Evolutionary conservation across 202 grass and related monocot species (phyloP), one percentile per base, ranked within the genome.

Genomic region (Dendrocalamus latiflorus): DNA sequence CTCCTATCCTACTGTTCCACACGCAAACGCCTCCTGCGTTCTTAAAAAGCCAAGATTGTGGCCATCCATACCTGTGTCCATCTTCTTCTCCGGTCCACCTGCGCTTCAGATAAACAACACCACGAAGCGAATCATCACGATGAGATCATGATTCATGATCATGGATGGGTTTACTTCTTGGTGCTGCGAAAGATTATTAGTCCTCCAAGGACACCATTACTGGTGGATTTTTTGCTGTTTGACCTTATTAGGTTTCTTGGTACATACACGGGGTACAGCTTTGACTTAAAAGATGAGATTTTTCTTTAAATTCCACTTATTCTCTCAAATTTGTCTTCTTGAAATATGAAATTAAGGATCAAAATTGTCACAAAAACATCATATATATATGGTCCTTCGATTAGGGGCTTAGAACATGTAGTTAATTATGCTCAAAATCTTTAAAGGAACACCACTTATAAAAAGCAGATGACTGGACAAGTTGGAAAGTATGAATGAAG

Each of bases 21-120:
- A 25, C 16, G 7, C 42, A 79, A 34, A 6, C 60, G 18, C 15
- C 50, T 41, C 49, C 48, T 38, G 15, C 6, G 12, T 49, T 44
- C 44, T 76, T 20, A 9, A 42, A 25, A 30, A 3, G 44, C 41
- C 16, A 14, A 43, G 37, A 38, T 58, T 1, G 8, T 0, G 2
- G 28, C 3, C 18, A 39, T 51, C 49, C 10, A 44, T 91, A 98
- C 95, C 92, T 95, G 68, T 75, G 64, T 95, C 53, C 95, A 98
- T 98, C 74, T 42, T 64, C 67, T 67, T 64, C 68, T 67, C 66
- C 37, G 21, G 36, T 68, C 17, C 60, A 34, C 49, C 76, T 85
- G 77, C 63, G 12, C 43, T 47, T 68, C 20, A 42, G 81, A 18
- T 73, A 34, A 82, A n/a, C 68, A 12, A 36, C 47, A 18, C 22